Evolutionary conservation across 2,329 filamentous ascomycete genomes (phyloP), one percentile per base, ranked within the genome.

Genomic region (Cordyceps pruinosa): DNA sequence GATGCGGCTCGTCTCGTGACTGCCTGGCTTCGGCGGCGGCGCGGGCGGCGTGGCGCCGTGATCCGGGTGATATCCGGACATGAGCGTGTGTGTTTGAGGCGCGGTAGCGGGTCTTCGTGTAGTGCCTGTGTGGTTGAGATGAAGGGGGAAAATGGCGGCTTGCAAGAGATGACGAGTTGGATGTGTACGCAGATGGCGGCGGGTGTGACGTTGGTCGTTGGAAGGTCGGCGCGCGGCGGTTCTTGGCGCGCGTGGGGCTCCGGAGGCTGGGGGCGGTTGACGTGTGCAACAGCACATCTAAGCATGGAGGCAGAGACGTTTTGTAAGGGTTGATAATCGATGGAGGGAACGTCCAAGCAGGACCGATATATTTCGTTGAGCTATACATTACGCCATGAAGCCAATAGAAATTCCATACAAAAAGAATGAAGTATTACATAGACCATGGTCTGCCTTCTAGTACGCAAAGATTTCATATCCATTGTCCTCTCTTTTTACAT

Each of bases 1-100:
- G 61, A 83, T 78, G 60, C 86, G 83, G 70, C 83, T 89, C 52
- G 81, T 74, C 62, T 89, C 86, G 69, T 86, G 85, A 70, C 82
- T 87, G 63, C 76, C 80, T 17, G 87, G 84, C 68, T 90, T 90
- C 1, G 88, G 88, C 2, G 88, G 87, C 17, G 85, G 86, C 9
- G 85, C 79, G 0, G 88, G 88, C 26, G 87, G 86, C 5, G 70
- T 70, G 17, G 65, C 65, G 56, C 60, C 63, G 51, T 66, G 66
- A 5, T 69, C 69, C 21, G 66, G 58, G 2, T 66, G 63, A 51
- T 65, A 66, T 65, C 62, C 68, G 19, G 66, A 60, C 69, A 71
- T 71, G 44, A 42, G 10, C 8, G 10, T 51, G 21, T 23, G 26
- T 42, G 10, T 21, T 9, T 44, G 13, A 28, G 44, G 10, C 8